These are phyloP conservation scores for Mortierella antarctica DNA, from an alignment of 192 early-diverging fungal species.

Conservation along the genomic window DNA sequence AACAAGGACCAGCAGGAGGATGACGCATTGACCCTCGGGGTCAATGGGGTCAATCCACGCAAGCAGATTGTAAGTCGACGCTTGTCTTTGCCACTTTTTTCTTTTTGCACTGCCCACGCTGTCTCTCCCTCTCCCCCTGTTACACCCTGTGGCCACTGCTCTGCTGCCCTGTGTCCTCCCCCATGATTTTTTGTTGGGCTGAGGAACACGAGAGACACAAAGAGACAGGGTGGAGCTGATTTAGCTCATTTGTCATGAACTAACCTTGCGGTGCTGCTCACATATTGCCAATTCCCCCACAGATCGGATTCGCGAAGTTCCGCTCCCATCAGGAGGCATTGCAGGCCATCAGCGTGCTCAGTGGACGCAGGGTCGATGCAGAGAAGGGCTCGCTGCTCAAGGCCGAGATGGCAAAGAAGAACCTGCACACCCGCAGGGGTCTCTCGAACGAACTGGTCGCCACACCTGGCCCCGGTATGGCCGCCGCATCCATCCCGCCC, in stretches of 20 bases:
- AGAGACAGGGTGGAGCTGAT: background rate
- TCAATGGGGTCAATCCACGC: constrained; percentile 65
- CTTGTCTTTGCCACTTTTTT: background rate
- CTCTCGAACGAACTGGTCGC: constrained; percentile 62
- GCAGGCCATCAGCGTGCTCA: constrained; percentile 91
- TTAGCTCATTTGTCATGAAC: constrained; percentile 4
- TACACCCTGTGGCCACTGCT: background rate
- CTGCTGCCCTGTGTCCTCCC: background rate
- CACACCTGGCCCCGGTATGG: constrained; percentile 23
- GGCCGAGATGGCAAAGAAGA: constrained; percentile 99
- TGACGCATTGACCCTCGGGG: constrained; percentile 55
- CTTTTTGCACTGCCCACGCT: background rate
- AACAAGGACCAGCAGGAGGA: constrained; percentile 71
- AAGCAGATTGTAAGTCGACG: constrained; percentile 88
- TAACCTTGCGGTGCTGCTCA: background rate
- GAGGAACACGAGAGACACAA: background rate
- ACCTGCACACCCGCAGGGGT: constrained; percentile 92
- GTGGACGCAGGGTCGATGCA: constrained; percentile 91
- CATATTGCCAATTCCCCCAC: background rate
- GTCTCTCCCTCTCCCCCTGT: constrained; percentile 2
- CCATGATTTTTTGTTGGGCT: background rate
- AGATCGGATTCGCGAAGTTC: constrained; percentile 99
- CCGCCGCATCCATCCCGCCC: constrained; percentile 22
- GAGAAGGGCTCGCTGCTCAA: constrained; percentile 90
- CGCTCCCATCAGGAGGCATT: constrained; percentile 90